Conservation (phyloP, 805 yeast genomes). For the Metschnikowia arizonensis region DNA sequence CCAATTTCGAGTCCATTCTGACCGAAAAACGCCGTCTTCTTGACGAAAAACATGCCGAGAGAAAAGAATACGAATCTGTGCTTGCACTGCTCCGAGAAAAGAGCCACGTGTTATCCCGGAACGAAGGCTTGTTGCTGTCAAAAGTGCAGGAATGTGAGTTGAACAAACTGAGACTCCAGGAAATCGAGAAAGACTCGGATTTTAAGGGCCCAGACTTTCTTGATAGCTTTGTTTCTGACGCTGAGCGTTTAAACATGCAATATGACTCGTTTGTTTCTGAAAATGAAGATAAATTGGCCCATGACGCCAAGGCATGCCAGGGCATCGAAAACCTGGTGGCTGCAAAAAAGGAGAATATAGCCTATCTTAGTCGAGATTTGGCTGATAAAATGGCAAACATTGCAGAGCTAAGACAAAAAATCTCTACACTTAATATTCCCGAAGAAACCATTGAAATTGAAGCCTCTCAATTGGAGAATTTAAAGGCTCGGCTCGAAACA, state of each 20-base stretch:
- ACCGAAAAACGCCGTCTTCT: slow-evolving; percentile 18
- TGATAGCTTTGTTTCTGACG: not conserved
- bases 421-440: slow-evolving; percentile 37
- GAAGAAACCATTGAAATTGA: slow-evolving; percentile 48
- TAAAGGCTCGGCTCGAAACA: slow-evolving; percentile 31
- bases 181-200: not conserved
- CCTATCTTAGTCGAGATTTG: slow-evolving; percentile 26
- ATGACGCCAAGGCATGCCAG: not conserved
- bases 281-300: not conserved
- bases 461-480: slow-evolving; percentile 36
- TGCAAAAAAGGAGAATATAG: slow-evolving; percentile 38
- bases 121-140: slow-evolving; percentile 49
- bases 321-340: slow-evolving; percentile 1
- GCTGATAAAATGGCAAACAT: not conserved
- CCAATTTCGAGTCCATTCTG: slow-evolving; percentile 27
- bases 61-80: slow-evolving; percentile 15
- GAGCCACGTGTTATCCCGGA: slow-evolving; percentile 35
- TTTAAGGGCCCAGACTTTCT: not conserved
- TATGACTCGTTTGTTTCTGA: not conserved
- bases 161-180: slow-evolving; percentile 12
- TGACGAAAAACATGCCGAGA: slow-evolving; percentile 6
- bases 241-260: not conserved
- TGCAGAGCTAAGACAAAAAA: slow-evolving; percentile 16
- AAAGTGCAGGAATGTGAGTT: slow-evolving; percentile 34
- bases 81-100: slow-evolving; percentile 20